Conservation (phyloP, 805 yeast species). For the Kuraishia cidri region DNA sequence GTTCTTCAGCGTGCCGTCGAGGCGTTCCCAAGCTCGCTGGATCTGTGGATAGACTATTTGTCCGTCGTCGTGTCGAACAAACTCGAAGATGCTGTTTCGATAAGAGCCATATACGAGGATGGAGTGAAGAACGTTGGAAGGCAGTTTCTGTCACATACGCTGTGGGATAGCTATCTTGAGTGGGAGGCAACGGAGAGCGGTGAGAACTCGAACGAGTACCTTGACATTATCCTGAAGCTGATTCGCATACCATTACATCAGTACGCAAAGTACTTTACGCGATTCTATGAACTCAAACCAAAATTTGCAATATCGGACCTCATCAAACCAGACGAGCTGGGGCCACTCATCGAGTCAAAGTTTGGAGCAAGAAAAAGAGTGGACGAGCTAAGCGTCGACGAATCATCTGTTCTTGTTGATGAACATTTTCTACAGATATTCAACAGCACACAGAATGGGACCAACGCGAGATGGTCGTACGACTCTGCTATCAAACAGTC, state of each 20-base stretch:
- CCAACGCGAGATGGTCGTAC: conserved; percentile 57
- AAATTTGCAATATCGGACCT: conserved; percentile 22
- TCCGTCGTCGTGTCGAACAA: conserved; percentile 37
- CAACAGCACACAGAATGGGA: conserved; percentile 36
- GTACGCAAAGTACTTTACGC: conserved; percentile 67
- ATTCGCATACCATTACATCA: conserved; percentile 71
- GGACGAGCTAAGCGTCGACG: conserved; percentile 23
- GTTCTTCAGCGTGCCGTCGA: conserved; percentile 35
- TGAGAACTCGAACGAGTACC: conserved; percentile 24
- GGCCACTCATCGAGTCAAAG: conserved; percentile 14
- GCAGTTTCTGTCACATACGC: conserved; percentile 67
- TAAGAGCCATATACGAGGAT: conserved; percentile 33
- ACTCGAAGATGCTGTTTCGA: conserved; percentile 16
- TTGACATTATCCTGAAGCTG: conserved; percentile 32
- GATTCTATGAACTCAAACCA: conserved; percentile 28
- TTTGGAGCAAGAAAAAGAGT: conserved; percentile 7
- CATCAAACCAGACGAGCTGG: conserved; percentile 16
- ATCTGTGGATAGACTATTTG: conserved; percentile 61
- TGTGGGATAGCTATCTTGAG: conserved; percentile 76
- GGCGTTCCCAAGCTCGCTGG: conserved; percentile 49
- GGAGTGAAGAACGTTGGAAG: conserved; percentile 49
- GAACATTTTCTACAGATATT: conserved; percentile 33
- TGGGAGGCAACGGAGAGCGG: conserved; percentile 36
- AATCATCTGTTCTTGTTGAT: conserved; percentile 31
- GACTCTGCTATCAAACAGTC: conserved; percentile 58